A percentile compares a stretch with the other conserved stretches of the same genome.
Conservation (phyloP, 108 stramenopile genomes). For the Cyclotella sp. region DNA sequence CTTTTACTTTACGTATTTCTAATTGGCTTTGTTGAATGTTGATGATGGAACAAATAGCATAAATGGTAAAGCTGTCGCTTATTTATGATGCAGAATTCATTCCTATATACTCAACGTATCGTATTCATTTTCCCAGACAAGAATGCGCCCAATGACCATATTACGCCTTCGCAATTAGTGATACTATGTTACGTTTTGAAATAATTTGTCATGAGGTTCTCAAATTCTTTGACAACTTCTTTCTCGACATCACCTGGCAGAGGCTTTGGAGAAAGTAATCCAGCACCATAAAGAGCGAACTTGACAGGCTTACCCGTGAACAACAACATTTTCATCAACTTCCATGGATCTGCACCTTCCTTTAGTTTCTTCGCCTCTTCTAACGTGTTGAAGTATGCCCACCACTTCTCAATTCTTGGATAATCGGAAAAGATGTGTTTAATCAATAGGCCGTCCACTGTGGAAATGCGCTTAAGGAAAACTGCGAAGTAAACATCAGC, state of each 20-base stretch:
- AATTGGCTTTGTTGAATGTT: too few species aligned
- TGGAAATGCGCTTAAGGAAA: not conserved
- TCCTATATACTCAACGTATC: too few species aligned
- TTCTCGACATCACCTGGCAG: constrained; percentile 2
- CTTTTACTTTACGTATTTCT: too few species aligned
- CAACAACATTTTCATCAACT: not conserved
- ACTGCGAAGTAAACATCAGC: constrained; percentile 14
- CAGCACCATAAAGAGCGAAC: not conserved
- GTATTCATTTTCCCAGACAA: not conserved
- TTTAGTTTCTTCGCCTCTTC: not conserved
- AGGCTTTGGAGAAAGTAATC: not conserved
- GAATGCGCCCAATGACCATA: not conserved
- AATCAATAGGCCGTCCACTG: not conserved
- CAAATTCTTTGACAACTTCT: constrained; percentile 11
- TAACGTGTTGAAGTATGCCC: constrained; percentile 7
- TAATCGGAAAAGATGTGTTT: not conserved
- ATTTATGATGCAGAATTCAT: too few species aligned
- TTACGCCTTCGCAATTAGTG: not conserved
- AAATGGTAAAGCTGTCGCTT: too few species aligned
- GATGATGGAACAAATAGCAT: too few species aligned
- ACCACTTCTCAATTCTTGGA: constrained; percentile 7
- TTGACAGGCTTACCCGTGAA: not conserved
- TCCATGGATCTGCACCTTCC: not conserved
- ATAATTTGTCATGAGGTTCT: constrained; percentile 4
- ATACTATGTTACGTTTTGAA: not conserved